phyloP scores from a whole-genome alignment of 495 filamentous ascomycete species.

The Aspergillus taichungensis region DNA sequence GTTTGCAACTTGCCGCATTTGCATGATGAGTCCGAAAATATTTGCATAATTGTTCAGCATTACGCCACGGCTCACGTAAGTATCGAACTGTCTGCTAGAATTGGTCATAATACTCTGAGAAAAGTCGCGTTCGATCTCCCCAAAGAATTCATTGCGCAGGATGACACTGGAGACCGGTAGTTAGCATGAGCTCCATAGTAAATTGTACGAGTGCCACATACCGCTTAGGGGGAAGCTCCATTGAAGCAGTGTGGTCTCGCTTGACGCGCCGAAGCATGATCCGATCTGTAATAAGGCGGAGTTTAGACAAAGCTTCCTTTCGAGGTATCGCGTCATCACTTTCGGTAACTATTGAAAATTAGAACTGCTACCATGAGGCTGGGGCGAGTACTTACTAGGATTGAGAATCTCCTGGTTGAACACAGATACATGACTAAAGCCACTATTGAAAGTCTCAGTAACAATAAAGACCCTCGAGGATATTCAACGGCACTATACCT shows the following conservation, averaged over 20 bases:
- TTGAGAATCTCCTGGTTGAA: conserved; percentile 95
- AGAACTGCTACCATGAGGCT: conserved; percentile 4
- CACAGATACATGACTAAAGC: conserved; percentile 81
- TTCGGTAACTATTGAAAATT: conserved; percentile 38
- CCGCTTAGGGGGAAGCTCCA: conserved; percentile 94
- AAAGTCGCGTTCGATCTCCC: conserved; percentile 89
- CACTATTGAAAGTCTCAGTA: conserved; percentile 36
- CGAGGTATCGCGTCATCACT: conserved; percentile 41
- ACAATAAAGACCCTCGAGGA: neutral
- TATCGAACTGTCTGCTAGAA: conserved; percentile 78
- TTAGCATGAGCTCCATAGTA: neutral
- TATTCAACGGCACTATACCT: conserved; percentile 21
- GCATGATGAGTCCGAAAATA: conserved; percentile 82
- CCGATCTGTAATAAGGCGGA: conserved; percentile 75
- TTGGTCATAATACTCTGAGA: conserved; percentile 93
- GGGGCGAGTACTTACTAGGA: conserved; percentile 43
- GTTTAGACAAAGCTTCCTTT: conserved; percentile 62
- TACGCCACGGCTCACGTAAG: conserved; percentile 88
- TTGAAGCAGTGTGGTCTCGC: conserved; percentile 78
- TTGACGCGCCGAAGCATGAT: conserved; percentile 95
- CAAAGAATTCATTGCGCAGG: conserved; percentile 88
- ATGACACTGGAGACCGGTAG: conserved; percentile 42
- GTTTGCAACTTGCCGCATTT: conserved; percentile 94
- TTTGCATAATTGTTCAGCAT: conserved; percentile 92
- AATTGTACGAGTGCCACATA: conserved; percentile 5